A percentile compares a stretch with the other conserved stretches of the same genome.
phyloP scores from a whole-genome alignment of 192 early-diverging fungal species.

The Coemansia sp. region DNA sequence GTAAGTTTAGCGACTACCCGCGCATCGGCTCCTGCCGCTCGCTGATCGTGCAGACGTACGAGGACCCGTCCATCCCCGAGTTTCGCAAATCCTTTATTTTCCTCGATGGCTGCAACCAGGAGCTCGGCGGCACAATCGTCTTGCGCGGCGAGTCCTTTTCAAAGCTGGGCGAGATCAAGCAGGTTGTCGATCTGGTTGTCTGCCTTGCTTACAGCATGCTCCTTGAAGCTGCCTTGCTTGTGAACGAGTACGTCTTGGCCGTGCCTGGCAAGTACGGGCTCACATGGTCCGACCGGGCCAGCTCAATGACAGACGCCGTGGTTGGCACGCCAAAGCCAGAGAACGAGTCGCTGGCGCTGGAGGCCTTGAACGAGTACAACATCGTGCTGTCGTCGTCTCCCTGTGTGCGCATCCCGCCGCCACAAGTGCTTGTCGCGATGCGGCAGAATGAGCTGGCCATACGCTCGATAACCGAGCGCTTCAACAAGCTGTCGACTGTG shows the following conservation, averaged over 20 bases:
- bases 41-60: slow-evolving; percentile 78
- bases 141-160: slow-evolving; percentile 78
- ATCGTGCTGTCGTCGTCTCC: slow-evolving; percentile 86
- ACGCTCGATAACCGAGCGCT: slow-evolving; percentile 27
- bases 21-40: slow-evolving; percentile 73
- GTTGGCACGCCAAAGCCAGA: neutral
- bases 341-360: slow-evolving; percentile 33
- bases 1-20: slow-evolving; percentile 72
- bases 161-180: slow-evolving; percentile 73
- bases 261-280: slow-evolving; percentile 37
- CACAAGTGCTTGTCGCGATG: slow-evolving; percentile 72
- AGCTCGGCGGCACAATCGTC: slow-evolving; percentile 83
- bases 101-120: slow-evolving; percentile 80
- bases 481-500: slow-evolving; percentile 26
- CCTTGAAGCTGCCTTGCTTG: slow-evolving; percentile 78
- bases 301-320: neutral
- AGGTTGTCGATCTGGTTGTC: slow-evolving; percentile 77
- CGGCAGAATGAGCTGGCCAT: slow-evolving; percentile 59
- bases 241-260: slow-evolving; percentile 72
- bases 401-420: slow-evolving; percentile 80
- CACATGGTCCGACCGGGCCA: neutral
- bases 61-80: slow-evolving; percentile 77
- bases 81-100: slow-evolving; percentile 83
- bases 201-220: slow-evolving; percentile 86
- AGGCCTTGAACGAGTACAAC: slow-evolving; percentile 62